Evolutionary conservation across 2,329 filamentous ascomycete species (phyloP).

Genomic region (Neofusicoccum ribis): DNA sequence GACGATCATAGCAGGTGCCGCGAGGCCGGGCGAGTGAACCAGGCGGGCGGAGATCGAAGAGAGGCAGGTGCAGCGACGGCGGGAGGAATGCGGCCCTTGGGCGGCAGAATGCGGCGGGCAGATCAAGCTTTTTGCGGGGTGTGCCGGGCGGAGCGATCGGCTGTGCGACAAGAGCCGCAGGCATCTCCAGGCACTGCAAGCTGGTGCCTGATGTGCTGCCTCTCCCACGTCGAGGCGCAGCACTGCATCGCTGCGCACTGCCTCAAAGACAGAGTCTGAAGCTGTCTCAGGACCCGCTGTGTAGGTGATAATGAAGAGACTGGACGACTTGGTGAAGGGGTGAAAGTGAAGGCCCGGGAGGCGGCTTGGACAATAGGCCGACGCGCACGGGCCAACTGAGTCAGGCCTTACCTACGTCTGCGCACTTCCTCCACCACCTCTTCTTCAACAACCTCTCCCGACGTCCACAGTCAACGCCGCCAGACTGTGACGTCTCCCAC

Average conservation of each 20-base stretch:
- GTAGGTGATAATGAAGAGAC: not conserved
- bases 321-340: not conserved
- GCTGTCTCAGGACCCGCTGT: too few species aligned
- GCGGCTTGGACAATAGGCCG: not conserved
- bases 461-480: not conserved
- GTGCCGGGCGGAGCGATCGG: not conserved
- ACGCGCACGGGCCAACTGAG: not conserved
- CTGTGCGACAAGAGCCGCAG: slow-evolving; percentile 9
- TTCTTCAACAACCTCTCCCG: not conserved
- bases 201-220: not conserved
- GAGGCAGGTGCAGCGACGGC: not conserved
- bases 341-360: not conserved
- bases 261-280: too few species aligned
- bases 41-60: not conserved
- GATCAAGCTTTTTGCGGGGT: slow-evolving; percentile 10
- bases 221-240: not conserved
- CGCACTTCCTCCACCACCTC: not conserved
- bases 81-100: too few species aligned
- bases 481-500: not conserved
- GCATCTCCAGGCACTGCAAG: not conserved
- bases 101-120: not conserved
- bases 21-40: not conserved
- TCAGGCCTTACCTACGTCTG: not conserved
- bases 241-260: too few species aligned
- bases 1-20: not conserved